Base-by-base conservation (phyloP, 1,284 basidiomycete genomes). In the Neolentinus lepideus region DNA sequence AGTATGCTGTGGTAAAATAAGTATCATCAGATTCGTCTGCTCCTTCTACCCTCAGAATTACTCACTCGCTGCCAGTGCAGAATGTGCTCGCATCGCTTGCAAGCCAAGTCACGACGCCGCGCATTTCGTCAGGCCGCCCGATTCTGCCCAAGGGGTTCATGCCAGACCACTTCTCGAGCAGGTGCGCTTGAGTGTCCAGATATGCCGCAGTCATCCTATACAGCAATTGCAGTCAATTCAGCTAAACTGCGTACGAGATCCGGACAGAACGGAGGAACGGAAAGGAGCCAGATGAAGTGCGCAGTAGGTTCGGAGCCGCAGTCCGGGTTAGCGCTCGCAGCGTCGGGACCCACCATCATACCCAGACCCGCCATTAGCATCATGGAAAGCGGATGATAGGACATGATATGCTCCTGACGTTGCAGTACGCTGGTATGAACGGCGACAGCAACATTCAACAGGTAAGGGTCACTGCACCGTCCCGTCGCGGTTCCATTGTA, bases 31-130 rank as follows among this genome's bases (percentile, higher is more conserved):
- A 50, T n/a, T 16, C 38, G 22, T 31, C n/a, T n/a, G 53, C 9
- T 48, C 46, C 21, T 26, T 14, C 24, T 51, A 47, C 35, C 12
- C 6, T 19, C 35, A 36, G 50, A 27, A 50, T 21, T 33, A 84
- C 84, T 63, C 64, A 88, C 86, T 89, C 84, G 85, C 73, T 75
- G 48, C 87, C 86, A 0, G 86, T 89, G 62, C 87, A 89, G 65
- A 84, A 89, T 38, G 78, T 86, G 3, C 84, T 88, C 46, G 86
- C 85, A 58, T 88, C 87, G 57, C 84, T 87, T 38, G 88, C 88
- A n/a, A 92, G 73, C 90, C 90, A 92, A 11, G 81, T 73, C 45
- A 84, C 75, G 0, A 88, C 88, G n/a, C 89, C 89, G 3, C 90
- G 77, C 63, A 92, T 67, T 68, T 92, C 90, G 64, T 91, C 86